Evolutionary conservation across 1,284 basidiomycete genomes (phyloP).

Genomic region (Pseudozyma hubeiensis): DNA sequence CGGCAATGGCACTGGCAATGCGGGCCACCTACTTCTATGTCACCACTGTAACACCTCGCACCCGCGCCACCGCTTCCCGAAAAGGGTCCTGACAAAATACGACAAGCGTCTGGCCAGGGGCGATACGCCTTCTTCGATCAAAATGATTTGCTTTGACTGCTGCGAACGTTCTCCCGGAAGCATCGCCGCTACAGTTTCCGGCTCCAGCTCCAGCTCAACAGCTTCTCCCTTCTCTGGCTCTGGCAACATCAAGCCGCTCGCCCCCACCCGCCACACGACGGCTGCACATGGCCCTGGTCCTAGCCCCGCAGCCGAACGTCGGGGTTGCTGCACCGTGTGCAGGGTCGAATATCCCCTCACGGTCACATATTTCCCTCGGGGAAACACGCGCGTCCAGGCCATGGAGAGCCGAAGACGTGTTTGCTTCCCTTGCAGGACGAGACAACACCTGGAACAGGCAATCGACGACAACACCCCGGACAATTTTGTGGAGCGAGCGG

Average conservation of each 20-base stretch:
- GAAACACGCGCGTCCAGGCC: background rate
- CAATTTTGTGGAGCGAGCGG: constrained; percentile 1
- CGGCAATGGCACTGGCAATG: background rate
- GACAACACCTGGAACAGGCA: background rate
- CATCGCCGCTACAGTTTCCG: too few species aligned
- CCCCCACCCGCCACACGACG: too few species aligned
- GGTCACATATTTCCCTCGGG: constrained; percentile 2
- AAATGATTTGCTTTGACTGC: constrained; percentile 13
- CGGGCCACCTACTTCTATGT: background rate
- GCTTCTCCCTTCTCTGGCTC: too few species aligned
- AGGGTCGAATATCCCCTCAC: constrained; percentile 21
- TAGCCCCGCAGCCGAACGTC: background rate
- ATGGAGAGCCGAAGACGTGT: background rate
- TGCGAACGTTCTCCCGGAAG: constrained; percentile 1
- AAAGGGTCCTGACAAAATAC: background rate
- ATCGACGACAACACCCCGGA: background rate
- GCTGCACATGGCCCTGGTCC: too few species aligned
- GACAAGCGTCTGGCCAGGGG: constrained; percentile 5
- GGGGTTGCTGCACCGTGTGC: constrained; percentile 8
- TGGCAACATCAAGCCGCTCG: too few species aligned
- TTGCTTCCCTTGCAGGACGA: constrained; percentile 11
- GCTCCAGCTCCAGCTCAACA: too few species aligned
- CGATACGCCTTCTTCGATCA: constrained; percentile 3
- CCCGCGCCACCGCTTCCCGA: constrained; percentile 9
- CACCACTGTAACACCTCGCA: constrained; percentile 4